These are phyloP conservation scores for Pythium aquatile DNA, from an alignment of 352 stramenopile genomes.

Conservation along the genomic window DNA sequence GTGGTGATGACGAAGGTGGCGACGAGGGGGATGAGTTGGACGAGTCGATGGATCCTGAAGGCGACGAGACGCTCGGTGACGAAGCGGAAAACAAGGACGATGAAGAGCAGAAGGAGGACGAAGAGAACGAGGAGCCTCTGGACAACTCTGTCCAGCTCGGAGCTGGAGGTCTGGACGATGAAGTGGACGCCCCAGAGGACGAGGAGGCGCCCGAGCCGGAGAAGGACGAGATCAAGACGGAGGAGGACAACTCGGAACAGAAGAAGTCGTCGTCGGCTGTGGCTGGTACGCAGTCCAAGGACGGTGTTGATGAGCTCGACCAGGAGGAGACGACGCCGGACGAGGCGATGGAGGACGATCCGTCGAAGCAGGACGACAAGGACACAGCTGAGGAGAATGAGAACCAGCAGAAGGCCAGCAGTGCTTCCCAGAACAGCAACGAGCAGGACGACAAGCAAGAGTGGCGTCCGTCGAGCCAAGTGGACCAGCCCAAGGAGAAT, in stretches of 20 bases:
- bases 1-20: constrained; percentile 28
- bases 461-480: constrained; percentile 30
- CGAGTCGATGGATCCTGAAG: constrained; percentile 49
- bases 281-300: constrained; percentile 78
- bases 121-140: constrained; percentile 66
- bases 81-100: constrained; percentile 51
- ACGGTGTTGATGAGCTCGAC: constrained; percentile 77
- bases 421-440: constrained; percentile 45
- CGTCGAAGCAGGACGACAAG: constrained; percentile 40
- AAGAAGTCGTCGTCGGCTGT: constrained; percentile 49
- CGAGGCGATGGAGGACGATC: constrained; percentile 38
- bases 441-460: constrained; percentile 38
- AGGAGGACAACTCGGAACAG: constrained; percentile 50
- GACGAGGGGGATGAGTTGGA: constrained; percentile 43
- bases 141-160: constrained; percentile 71
- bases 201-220: constrained; percentile 52
- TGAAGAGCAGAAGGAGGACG: constrained; percentile 56
- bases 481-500: constrained; percentile 43
- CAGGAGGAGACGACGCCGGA: constrained; percentile 37
- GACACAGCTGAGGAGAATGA: constrained; percentile 44
- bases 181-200: constrained; percentile 45
- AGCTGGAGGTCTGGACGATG: constrained; percentile 71
- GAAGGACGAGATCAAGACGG: constrained; percentile 61
- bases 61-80: constrained; percentile 36
- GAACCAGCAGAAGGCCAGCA: constrained; percentile 61